Evolutionary conservation across 768 basidiomycete species (phyloP), one percentile per base, ranked within the genome.

Genomic region (Boletus reticulatus): DNA sequence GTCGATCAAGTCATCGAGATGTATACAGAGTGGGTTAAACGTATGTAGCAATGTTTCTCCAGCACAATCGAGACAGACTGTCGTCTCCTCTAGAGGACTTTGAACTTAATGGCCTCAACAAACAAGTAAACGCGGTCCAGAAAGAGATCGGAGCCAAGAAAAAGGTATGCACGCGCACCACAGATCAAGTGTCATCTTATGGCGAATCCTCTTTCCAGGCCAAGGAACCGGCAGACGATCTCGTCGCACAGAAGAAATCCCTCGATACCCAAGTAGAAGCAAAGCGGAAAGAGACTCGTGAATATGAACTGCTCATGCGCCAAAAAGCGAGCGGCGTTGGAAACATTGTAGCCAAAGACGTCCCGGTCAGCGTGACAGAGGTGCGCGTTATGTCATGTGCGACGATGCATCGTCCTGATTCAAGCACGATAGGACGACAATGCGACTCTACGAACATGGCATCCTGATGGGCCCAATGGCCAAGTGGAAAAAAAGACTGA

Each of bases 121-220:
- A 95, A 70, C 81, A 92, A 62, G 83, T 92, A 39, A 98, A 99
- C 64, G 83, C 83, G 14, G 78, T 95, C 12, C 95, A 99, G 77
- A 99, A 98, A 72, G 84, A 98, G 72, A 98, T 99, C 66, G 86
- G 85, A 12, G 79, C 82, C 3, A 97, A 94, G 84, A 97, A 93
- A 75, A 98, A 96, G 86, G 93, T 85, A 53, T 31, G 69, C 32
- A n/a, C 32, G 12, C 43, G 27, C 29, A 14, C 19, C 6, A 10
- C 10, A 8, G 10, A 4, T 19, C 22, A 5, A 12, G 22, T 44
- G 1, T 39, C 27, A 52, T 29, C 48, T 52, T 31, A 56, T 16
- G 4, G 24, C 32, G 24, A 34, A 45, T 55, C 27, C 42, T 16
- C 36, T 19, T 31, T 48, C 13, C 64, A 97, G 94, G 93, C 91